phyloP scores from a whole-genome alignment of 2,329 filamentous ascomycete genomes.

The Scedosporium apiospermum region DNA sequence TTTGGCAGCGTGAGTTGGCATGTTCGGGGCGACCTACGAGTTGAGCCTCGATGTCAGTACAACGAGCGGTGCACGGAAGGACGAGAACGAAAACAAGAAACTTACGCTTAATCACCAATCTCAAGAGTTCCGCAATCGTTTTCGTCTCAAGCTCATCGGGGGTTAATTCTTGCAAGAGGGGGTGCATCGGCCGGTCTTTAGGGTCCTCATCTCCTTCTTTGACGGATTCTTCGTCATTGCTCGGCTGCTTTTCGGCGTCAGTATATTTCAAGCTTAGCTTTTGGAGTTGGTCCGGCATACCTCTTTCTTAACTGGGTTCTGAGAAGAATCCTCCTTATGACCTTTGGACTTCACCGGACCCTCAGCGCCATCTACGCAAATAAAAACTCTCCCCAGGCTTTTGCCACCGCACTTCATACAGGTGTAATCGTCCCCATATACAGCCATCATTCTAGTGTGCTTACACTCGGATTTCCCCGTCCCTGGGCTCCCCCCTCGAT shows the following conservation, averaged over 20 bases:
- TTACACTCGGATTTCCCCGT: not conserved
- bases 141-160: not conserved
- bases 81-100: not conserved
- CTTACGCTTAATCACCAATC: constrained; percentile 2
- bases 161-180: not conserved
- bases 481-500: not conserved
- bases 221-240: not conserved
- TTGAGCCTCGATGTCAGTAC: not conserved
- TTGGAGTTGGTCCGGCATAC: not conserved
- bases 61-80: not conserved
- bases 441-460: not conserved
- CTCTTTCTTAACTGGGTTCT: not conserved
- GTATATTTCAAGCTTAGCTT: not conserved
- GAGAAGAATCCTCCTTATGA: not conserved
- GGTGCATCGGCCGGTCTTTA: not conserved
- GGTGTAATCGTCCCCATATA: not conserved
- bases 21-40: not conserved
- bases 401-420: not conserved
- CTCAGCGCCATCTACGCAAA: not conserved
- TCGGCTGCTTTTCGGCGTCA: not conserved
- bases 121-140: not conserved
- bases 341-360: not conserved
- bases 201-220: not conserved
- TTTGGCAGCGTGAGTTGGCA: constrained; percentile 1
- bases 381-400: not conserved